Base-by-base conservation (phyloP, 768 basidiomycete species). In the Agaricus blazei region DNA sequence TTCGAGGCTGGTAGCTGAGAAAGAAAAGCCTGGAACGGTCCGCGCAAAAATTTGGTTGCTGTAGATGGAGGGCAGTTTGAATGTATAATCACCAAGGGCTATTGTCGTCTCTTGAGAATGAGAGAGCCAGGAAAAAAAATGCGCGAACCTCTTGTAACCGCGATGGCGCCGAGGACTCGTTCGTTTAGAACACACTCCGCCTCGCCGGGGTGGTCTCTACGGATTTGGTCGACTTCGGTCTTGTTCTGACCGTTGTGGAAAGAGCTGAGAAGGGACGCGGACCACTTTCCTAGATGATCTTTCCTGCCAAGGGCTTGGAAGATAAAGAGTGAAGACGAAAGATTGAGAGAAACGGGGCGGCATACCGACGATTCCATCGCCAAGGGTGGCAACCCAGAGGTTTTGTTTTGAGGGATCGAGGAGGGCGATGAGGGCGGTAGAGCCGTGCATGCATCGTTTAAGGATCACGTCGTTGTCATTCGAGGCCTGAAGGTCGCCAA, bases 301-400 rank as follows among this genome's bases (percentile, higher is more conserved):
- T 71, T 71, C 12, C 63, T 64, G 1, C 77, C 80, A 34, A 81
- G 72, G 14, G 76, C 80, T 81, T 50, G 26, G 11, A 15, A 23
- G 48, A 26, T 37, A 34, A 12, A 37, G 26, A 23, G 27, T n/a
- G 24, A 26, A 12, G 27, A 12, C 3, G 51, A 19, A 43, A 5
- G 44, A 42, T 36, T n/a, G 27, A n/a, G 23, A 15, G 5, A 53
- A 23, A 41, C 34, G 45, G 44, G 19, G 11, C 11, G 37, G 34
- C 41, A 12, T 43, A 80, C 82, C 73, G 55, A 79, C 80, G 59
- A 73, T 73, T 59, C 80, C 80, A 62, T 84, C 82, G 3, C 82
- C 82, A 36, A 82, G 66, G 62, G 78, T 81, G 3, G 77, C 80
- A 11, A 82, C 77, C 80, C 81, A 83, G 1, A 82, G 58, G 55